Evolutionary conservation across 768 basidiomycete species (phyloP).

Genomic region (Guyanaporus albipodus): DNA sequence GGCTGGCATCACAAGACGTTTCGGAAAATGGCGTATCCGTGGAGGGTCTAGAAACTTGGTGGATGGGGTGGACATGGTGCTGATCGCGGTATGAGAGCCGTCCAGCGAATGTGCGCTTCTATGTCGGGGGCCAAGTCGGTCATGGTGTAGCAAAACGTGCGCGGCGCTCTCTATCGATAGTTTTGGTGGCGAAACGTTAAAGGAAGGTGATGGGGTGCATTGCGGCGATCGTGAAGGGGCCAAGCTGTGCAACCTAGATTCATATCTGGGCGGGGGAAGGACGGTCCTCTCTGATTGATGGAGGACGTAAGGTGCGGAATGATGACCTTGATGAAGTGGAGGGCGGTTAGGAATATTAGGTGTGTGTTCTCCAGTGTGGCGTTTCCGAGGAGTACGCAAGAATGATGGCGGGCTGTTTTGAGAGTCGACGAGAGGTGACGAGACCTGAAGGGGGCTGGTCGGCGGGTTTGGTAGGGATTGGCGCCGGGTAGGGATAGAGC

Average conservation of each 20-base stretch:
- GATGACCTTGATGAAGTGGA: slow-evolving; percentile 8
- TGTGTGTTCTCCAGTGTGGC: slow-evolving; percentile 6
- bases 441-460: neutral
- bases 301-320: slow-evolving; percentile 13
- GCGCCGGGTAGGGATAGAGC: slow-evolving; percentile 9
- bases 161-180: neutral
- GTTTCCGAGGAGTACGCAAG: slow-evolving; percentile 14
- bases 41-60: slow-evolving; percentile 9
- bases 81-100: slow-evolving; percentile 2
- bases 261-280: slow-evolving; percentile 22
- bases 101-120: slow-evolving; percentile 11
- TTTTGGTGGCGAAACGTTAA: neutral
- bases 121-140: slow-evolving; percentile 7
- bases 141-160: neutral
- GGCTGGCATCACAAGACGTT: slow-evolving; percentile 69
- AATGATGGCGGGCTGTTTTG: slow-evolving; percentile 4
- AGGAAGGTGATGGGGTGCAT: slow-evolving; percentile 4
- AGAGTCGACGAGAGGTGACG: neutral
- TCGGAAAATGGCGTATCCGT: slow-evolving; percentile 46
- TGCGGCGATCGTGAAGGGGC: slow-evolving; percentile 8
- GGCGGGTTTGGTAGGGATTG: slow-evolving; percentile 11
- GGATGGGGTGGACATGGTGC: slow-evolving; percentile 2
- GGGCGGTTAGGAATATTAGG: slow-evolving; percentile 5
- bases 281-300: slow-evolving; percentile 11
- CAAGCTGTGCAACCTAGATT: slow-evolving; percentile 10